Percentiles rank a stretch among this genome's conserved stretches.
These are phyloP conservation scores for Micractinium sp. DNA, from an alignment of 139 green algal species.

Conservation along the genomic window DNA sequence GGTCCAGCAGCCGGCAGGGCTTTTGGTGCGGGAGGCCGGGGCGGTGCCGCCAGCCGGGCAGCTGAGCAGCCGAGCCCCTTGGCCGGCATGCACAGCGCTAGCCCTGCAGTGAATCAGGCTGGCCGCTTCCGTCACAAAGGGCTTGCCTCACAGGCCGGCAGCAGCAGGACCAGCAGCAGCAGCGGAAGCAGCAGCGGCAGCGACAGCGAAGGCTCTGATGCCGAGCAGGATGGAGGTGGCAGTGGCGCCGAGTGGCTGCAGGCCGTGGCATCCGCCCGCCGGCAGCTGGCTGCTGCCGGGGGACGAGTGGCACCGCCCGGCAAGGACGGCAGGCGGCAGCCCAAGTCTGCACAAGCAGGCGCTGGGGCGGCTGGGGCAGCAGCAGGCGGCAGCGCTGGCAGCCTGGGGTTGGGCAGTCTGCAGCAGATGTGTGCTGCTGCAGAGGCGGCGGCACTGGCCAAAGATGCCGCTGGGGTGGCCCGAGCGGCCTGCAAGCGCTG, in stretches of 20 bases:
- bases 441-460: background rate
- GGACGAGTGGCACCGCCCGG: background rate
- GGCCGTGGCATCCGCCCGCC: background rate
- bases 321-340: background rate
- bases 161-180: background rate
- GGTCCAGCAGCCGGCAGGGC: background rate
- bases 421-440: background rate
- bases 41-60: background rate
- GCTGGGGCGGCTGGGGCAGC: background rate
- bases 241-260: background rate
- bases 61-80: background rate
- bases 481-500: slow-evolving; percentile 30
- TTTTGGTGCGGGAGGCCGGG: too few species aligned
- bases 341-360: background rate
- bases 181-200: background rate
- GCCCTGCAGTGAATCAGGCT: background rate
- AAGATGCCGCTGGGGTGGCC: background rate
- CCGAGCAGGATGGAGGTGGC: background rate
- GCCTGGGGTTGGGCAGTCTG: slow-evolving; percentile 1
- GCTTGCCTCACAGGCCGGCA: background rate
- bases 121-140: background rate
- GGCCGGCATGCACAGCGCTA: background rate
- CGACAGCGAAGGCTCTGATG: background rate
- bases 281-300: background rate
- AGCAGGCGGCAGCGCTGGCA: background rate